Evolutionary conservation across 2,329 filamentous ascomycete species (phyloP).

Genomic region (Pyrenophora graminea): DNA sequence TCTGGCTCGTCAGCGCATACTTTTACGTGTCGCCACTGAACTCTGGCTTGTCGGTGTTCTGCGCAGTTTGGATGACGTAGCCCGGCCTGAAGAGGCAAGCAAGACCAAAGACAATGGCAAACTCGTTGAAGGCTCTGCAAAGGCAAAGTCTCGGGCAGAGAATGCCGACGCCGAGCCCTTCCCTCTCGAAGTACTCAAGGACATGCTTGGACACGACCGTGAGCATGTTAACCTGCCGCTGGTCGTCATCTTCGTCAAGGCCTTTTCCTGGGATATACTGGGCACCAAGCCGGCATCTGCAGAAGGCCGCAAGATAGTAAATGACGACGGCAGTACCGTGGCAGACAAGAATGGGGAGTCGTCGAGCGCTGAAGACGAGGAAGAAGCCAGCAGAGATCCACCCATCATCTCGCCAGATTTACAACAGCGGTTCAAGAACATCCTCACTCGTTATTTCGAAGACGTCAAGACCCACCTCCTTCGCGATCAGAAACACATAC

Average conservation of each 20-base stretch:
- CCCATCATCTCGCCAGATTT: conserved; percentile 77
- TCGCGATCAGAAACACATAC: conserved; percentile 88
- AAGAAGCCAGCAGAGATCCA: conserved; percentile 63
- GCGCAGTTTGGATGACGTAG: conserved; percentile 74
- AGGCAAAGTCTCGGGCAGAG: conserved; percentile 63
- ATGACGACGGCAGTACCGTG: conserved; percentile 75
- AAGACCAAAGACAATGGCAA: conserved; percentile 62
- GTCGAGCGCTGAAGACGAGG: conserved; percentile 57
- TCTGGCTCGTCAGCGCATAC: conserved; percentile 78
- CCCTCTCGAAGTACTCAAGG: conserved; percentile 95
- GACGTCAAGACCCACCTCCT: conserved; percentile 87
- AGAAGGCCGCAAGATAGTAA: conserved; percentile 81
- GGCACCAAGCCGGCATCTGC: conserved; percentile 73
- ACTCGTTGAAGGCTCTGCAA: conserved; percentile 60
- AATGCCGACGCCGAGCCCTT: conserved; percentile 83
- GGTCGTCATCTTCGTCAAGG: conserved; percentile 93
- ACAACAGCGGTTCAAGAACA: conserved; percentile 82
- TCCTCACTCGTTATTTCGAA: conserved; percentile 86
- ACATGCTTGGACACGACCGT: conserved; percentile 88
- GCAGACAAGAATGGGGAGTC: conserved; percentile 58
- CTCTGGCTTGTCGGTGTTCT: conserved; percentile 92
- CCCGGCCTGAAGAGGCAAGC: conserved; percentile 67
- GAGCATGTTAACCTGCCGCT: conserved; percentile 90
- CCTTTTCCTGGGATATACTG: conserved; percentile 93
- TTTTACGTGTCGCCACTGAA: conserved; percentile 90